phyloP scores from a whole-genome alignment of 495 filamentous ascomycete species.

The Tuber microsphaerosporum region DNA sequence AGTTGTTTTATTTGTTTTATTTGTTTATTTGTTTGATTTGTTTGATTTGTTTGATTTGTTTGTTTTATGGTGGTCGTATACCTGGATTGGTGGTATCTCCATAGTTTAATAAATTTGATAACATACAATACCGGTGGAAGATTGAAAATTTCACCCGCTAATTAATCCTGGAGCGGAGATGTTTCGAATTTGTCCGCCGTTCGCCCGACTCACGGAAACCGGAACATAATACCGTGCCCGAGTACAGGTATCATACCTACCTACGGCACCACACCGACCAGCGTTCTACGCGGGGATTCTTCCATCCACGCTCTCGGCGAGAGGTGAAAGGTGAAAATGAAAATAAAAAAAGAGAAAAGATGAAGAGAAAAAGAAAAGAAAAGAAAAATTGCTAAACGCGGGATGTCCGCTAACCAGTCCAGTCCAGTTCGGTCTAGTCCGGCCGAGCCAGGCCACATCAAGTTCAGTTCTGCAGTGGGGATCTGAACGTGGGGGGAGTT shows the following conservation, averaged over 20 bases:
- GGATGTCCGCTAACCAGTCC: background rate
- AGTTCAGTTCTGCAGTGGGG: background rate
- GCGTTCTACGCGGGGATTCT: background rate
- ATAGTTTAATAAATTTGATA: too few relatives aligned
- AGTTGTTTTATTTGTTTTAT: too few relatives aligned
- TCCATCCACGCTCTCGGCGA: background rate
- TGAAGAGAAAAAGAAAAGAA: background rate
- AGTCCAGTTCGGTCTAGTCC: background rate
- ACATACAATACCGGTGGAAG: background rate
- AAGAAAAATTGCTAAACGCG: background rate
- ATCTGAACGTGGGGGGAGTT: background rate
- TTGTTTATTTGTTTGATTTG: too few relatives aligned
- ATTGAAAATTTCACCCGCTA: background rate
- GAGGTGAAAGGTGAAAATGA: background rate
- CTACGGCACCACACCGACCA: background rate
- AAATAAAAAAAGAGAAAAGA: background rate
- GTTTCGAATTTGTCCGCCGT: conserved; percentile 2
- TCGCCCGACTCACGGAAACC: background rate
- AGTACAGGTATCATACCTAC: background rate
- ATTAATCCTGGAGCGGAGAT: background rate
- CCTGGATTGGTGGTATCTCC: too few relatives aligned
- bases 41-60: too few relatives aligned
- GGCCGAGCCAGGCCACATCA: too few relatives aligned
- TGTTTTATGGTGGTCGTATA: too few relatives aligned
- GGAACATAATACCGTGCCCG: background rate